Percentiles rank a stretch among this genome's conserved stretches.
These are phyloP conservation scores for Escovopsis sp. DNA, from an alignment of 2,329 filamentous ascomycete genomes.

Conservation along the genomic window DNA sequence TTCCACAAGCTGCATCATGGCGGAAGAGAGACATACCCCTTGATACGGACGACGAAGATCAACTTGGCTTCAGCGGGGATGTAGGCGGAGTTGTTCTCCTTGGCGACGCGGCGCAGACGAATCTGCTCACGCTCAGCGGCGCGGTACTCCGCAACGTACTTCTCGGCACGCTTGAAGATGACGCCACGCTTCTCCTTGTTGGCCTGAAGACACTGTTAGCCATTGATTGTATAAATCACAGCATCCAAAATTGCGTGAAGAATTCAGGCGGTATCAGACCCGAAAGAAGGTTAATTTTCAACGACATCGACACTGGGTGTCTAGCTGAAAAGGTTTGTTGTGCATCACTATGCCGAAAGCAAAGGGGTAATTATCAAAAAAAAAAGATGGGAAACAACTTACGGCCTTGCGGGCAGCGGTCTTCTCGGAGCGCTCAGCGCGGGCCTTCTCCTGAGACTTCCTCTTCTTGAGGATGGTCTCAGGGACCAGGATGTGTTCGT, in stretches of 20 bases:
- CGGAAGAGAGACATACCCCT: slow-evolving; percentile 47
- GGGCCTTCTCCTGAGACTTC: slow-evolving; percentile 99
- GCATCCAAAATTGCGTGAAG: slow-evolving; percentile 8
- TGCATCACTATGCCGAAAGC: slow-evolving; percentile 58
- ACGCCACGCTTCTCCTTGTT: slow-evolving; percentile 97
- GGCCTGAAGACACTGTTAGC: slow-evolving; percentile 44
- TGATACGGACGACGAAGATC: slow-evolving; percentile 97
- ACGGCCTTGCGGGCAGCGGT: slow-evolving; percentile 84
- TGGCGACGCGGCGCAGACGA: slow-evolving; percentile 76
- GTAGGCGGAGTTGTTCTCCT: slow-evolving; percentile 86
- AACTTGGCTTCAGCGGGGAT: slow-evolving; percentile 90
- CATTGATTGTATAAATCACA: slow-evolving; percentile 14
- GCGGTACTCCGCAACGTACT: slow-evolving; percentile 99
- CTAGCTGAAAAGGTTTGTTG: slow-evolving; percentile 84
- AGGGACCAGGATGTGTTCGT: slow-evolving; percentile 92
- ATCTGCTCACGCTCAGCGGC: slow-evolving; percentile 97
- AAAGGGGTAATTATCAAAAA: slow-evolving; percentile 2
- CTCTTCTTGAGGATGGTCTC: slow-evolving; percentile 99
- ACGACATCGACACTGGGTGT: slow-evolving; percentile 80
- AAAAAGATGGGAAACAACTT: slow-evolving; percentile 32
- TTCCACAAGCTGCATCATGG: too few relatives aligned
- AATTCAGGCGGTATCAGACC: slow-evolving; percentile 57
- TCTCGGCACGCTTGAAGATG: slow-evolving; percentile 99
- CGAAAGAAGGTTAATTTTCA: slow-evolving; percentile 98
- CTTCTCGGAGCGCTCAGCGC: slow-evolving; percentile 71